A percentile compares a stretch with the other conserved stretches of the same genome.
Evolutionary conservation across 208 protist genomes (phyloP).

Genomic region (Leishmania braziliensis): DNA sequence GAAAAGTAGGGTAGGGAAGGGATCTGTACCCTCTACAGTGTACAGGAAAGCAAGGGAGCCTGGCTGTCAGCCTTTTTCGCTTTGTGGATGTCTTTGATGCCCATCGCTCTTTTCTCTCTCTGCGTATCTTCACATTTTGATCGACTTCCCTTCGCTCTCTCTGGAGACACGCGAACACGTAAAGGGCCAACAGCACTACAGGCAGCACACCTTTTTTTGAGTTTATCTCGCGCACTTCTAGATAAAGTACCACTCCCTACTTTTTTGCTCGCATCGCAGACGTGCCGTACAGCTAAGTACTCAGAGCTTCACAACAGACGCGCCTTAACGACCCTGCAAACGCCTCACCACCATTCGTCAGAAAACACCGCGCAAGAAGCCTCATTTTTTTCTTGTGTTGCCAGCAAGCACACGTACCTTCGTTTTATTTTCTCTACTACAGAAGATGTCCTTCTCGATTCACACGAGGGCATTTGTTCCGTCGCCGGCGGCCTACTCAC

Average conservation of each 20-base stretch:
- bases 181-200: constrained; percentile 6
- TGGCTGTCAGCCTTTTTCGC: neutral
- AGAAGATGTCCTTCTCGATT: constrained; percentile 55
- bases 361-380: neutral
- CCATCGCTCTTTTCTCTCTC: neutral
- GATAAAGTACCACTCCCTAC: neutral
- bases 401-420: neutral
- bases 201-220: constrained; percentile 5
- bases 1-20: neutral
- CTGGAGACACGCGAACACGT: neutral
- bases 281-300: neutral
- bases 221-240: neutral
- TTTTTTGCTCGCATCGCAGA: neutral
- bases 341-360: neutral
- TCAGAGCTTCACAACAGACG: neutral
- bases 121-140: neutral
- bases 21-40: neutral
- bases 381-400: neutral
- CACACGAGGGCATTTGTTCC: constrained; percentile 40
- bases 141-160: neutral
- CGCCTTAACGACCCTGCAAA: neutral
- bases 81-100: neutral
- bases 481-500: constrained; percentile 11
- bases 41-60: neutral
- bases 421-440: neutral